Base-by-base conservation (phyloP, 2,329 filamentous ascomycete species). In the Fusarium abutilonis region DNA sequence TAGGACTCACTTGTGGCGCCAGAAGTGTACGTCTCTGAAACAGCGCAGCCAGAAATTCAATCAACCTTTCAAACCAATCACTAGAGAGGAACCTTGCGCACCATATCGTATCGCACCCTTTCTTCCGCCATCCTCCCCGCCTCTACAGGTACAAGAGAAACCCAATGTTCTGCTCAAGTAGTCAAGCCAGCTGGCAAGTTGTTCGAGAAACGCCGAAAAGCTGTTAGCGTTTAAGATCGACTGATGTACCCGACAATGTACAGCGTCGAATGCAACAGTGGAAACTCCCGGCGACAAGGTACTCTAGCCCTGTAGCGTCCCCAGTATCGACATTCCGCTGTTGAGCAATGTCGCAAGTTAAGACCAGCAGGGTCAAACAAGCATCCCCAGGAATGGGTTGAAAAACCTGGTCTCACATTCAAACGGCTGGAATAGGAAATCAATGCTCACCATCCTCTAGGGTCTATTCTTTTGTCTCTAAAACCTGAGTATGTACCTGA, bases 401-500 rank as follows among this genome's bases (percentile, higher is more conserved):
- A 13, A 8, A 38, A 46, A 11, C 35, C 49, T 17, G 35, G 41
- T 46, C 49, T 35, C 28, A 19, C 28, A 56, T 49, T 15, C 14
- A 50, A 13, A 55, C 23, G 15, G 35, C 35, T 38, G 43, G 11
- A 31, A 35, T 15, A 39, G 35, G 40, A 31, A 52, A 36, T 14
- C 32, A 19, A 28, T 34, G 7, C 29, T 34, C 26, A 52, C 11
- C 21, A 56, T 17, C 21, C 26, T 46, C 35, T 19, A 19, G 19
- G 19, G 3, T 19, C 19, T 32, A 14, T 44, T 19, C 8, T 29
- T 36, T 46, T 45, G 56, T 44, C 56, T 64, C 47, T 49, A 36
- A 47, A 59, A 48, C 56, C 44, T 46, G 29, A 43, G 38, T 52
- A 36, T 52, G 38, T 52, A 36, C 56, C 48, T 66, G 62, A 62